Percentiles rank a stretch among this genome's conserved stretches.
phyloP scores from a whole-genome alignment of 1,139 yeast species.

The Ogataea hybrid region DNA sequence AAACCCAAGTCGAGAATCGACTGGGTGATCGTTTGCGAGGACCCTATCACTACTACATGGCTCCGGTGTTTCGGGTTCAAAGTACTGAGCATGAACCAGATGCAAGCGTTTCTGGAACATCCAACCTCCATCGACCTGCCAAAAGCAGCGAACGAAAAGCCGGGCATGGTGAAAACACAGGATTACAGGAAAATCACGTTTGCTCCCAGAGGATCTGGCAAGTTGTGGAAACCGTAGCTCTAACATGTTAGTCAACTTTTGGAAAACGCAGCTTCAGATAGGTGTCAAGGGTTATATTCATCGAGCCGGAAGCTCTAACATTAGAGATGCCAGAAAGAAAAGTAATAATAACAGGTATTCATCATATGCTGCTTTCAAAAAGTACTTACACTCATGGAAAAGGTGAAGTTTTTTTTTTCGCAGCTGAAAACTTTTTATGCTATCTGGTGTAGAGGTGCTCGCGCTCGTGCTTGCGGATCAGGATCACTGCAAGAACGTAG shows the following conservation, averaged over 20 bases:
- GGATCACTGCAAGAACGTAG: conserved; percentile 27
- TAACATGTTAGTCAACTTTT: not conserved
- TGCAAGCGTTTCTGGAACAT: conserved; percentile 35
- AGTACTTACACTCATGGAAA: conserved; percentile 7
- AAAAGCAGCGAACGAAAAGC: not conserved
- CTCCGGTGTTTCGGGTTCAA: conserved; percentile 51
- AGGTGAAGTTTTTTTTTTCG: conserved; percentile 2
- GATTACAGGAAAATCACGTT: conserved; percentile 45
- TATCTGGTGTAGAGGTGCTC: conserved; percentile 8
- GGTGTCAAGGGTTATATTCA: conserved; percentile 57
- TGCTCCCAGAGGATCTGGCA: conserved; percentile 55
- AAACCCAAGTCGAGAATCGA: conserved; percentile 26
- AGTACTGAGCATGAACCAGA: conserved; percentile 51
- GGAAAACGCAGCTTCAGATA: conserved; percentile 40
- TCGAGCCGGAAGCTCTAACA: conserved; percentile 61
- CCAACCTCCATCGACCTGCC: not conserved
- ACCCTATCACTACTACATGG: conserved; percentile 52
- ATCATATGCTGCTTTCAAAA: conserved; percentile 16
- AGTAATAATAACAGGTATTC: conserved; percentile 26
- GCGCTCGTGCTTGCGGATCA: conserved; percentile 25
- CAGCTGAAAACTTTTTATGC: conserved; percentile 1
- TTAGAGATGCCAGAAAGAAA: conserved; percentile 75
- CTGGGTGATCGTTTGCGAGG: conserved; percentile 59
- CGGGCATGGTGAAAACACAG: conserved; percentile 36
- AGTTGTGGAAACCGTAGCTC: conserved; percentile 47